Evolutionary conservation across 73 alveolate genomes (phyloP).

Genomic region (Tetrahymena borealis): DNA sequence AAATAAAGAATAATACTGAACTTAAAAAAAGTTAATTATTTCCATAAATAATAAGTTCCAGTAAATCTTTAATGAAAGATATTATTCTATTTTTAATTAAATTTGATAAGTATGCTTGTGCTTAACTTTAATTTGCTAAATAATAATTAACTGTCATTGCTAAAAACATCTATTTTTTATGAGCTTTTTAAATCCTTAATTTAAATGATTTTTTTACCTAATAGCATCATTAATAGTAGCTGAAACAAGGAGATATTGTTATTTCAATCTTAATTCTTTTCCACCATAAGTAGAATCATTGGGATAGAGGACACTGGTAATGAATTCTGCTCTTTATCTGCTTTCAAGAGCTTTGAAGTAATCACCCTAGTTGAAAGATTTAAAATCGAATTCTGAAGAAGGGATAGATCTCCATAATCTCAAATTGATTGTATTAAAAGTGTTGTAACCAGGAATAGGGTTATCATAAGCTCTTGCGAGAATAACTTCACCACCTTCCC

Average conservation of each 20-base stretch:
- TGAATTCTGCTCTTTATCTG: conserved; percentile 92
- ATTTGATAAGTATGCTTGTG: too few species aligned
- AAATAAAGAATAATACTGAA: too few species aligned
- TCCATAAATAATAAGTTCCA: too few species aligned
- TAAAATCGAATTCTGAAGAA: conserved; percentile 71
- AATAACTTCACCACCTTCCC: conserved; percentile 88
- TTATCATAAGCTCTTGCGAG: conserved; percentile 98
- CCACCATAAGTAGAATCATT: conserved; percentile 85
- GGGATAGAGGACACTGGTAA: conserved; percentile 99
- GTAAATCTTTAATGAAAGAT: too few species aligned
- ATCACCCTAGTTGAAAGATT: conserved; percentile 66
- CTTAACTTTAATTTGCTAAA: too few species aligned
- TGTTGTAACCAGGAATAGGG: conserved; percentile 98
- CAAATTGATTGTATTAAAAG: conserved; percentile 92
- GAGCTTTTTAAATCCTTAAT: background rate
- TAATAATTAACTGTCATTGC: too few species aligned
- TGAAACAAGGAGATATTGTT: conserved; percentile 92
- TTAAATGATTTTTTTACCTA: background rate
- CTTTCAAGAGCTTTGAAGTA: conserved; percentile 61
- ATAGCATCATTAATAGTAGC: conserved; percentile 88
- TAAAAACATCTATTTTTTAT: too few species aligned
- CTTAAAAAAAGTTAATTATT: too few species aligned
- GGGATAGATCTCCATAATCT: conserved; percentile 95
- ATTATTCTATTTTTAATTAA: too few species aligned
- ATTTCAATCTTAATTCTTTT: conserved; percentile 87